Base-by-base conservation (phyloP, 148 eudicot genomes). In the Cornus florida region DNA sequence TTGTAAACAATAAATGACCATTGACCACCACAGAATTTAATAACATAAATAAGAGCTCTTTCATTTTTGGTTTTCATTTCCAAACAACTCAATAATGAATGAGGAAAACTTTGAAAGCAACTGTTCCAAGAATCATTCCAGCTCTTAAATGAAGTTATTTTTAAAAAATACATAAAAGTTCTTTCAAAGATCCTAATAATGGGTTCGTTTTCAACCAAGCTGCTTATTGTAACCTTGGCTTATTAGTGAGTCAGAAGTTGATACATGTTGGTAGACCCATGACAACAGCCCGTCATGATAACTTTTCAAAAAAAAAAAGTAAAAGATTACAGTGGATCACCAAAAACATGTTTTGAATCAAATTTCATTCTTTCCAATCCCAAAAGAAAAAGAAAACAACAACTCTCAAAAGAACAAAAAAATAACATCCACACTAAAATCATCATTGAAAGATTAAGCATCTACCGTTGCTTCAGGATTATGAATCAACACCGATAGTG, bases 401-500 rank as follows among this genome's bases (percentile, higher is more conserved):
- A 35, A 35, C 38, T 35, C 38, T 35, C 38, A 35, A 35, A 35
- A 35, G 38, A 35, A 35, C 28, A 35, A 35, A 43, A 43, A 43
- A 5, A 43, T 6, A 68, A 69, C 4, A 68, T 20, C 28, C 39
- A 67, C 68, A 59, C 50, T 8, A 5, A 70, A 73, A 41, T 60
- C 75, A 71, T 76, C 69, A 65, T 60, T 48, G 14, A 73, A 80
- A 74, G 35, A 75, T 46, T 71, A 31, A 67, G 81, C 73, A 83
- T 78, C 22, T 93, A 96, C 99, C 88, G 99, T 92, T 78, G 95
- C 99, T 77, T 96, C 98, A 16, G 99, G 97, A 81, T 96, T 96
- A 80, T 89, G 97, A 77, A 96, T 96, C 81, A 96, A 77, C 71
- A 84, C 98, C 80, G 95, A 92, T 48, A 96, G 91, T 33, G 90